Conservation (phyloP, 805 yeast genomes). For the Kuraishia borneana region DNA sequence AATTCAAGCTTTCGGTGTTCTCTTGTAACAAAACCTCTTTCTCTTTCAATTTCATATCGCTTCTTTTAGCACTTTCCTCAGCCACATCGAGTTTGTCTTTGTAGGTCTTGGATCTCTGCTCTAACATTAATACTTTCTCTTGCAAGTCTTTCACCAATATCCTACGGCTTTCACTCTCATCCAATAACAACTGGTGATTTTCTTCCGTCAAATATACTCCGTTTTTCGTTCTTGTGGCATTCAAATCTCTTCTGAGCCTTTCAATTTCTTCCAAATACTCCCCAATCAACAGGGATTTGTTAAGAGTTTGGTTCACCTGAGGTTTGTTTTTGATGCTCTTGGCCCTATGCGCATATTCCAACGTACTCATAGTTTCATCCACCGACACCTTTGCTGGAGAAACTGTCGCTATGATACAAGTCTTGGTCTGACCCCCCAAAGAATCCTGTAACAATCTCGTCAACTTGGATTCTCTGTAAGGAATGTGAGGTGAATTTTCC, state of each 20-base stretch:
- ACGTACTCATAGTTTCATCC: constrained; percentile 78
- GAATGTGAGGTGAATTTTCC: constrained; percentile 56
- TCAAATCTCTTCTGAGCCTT: constrained; percentile 45
- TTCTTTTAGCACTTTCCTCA: not conserved
- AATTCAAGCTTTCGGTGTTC: no score
- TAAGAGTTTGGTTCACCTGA: constrained; percentile 49
- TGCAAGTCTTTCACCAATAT: constrained; percentile 40
- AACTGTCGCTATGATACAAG: constrained; percentile 78
- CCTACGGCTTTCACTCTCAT: constrained; percentile 36
- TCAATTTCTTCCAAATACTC: constrained; percentile 46
- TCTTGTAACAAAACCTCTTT: no score
- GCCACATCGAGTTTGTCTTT: constrained; percentile 26
- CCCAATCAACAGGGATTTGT: constrained; percentile 43
- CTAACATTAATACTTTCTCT: constrained; percentile 32
- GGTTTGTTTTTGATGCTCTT: constrained; percentile 68
- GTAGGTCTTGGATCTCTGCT: constrained; percentile 30
- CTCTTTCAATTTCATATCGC: not conserved
- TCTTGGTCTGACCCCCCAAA: constrained; percentile 80
- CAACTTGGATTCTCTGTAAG: constrained; percentile 76
- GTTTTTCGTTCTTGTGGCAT: constrained; percentile 51
- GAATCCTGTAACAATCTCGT: constrained; percentile 74
- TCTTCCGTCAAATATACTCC: constrained; percentile 53
- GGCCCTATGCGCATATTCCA: constrained; percentile 83
- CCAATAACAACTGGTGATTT: constrained; percentile 28
- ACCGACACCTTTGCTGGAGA: constrained; percentile 70